Conservation (phyloP, 148 eudicot species). For the Polygonum maritimum region DNA sequence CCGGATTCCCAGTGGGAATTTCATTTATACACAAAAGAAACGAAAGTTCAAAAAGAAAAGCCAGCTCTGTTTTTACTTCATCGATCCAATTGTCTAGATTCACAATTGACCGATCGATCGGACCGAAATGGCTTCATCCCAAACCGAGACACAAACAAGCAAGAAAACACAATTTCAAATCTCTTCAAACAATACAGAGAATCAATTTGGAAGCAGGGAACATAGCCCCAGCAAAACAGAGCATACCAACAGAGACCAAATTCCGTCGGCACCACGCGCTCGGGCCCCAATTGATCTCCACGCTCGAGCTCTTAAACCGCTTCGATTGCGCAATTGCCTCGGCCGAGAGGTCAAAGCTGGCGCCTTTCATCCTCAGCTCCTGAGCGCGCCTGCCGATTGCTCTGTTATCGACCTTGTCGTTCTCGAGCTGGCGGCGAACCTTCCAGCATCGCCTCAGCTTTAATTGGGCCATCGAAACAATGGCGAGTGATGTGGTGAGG, state of each 20-base stretch:
- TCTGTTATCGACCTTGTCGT: conserved; percentile 32
- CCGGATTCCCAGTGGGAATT: neutral
- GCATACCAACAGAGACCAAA: conserved; percentile 19
- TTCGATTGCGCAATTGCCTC: conserved; percentile 21
- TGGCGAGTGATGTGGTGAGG: conserved; percentile 3
- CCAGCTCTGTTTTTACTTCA: neutral
- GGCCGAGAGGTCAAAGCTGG: conserved; percentile 27
- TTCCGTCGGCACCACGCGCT: conserved; percentile 22
- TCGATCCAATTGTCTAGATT: neutral
- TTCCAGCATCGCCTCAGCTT: conserved; percentile 45
- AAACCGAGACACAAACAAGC: neutral
- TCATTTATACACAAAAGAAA: neutral
- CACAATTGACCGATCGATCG: neutral
- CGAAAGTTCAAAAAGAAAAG: neutral
- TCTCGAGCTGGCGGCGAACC: conserved; percentile 29
- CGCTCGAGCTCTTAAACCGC: conserved; percentile 47
- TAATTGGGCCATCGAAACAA: conserved; percentile 29
- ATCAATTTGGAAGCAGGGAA: conserved; percentile 35
- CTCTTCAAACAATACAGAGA: conserved; percentile 25
- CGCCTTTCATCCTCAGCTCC: conserved; percentile 52
- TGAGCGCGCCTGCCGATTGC: conserved; percentile 34
- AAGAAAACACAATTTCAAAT: neutral
- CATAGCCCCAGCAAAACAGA: conserved; percentile 27
- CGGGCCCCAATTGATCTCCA: conserved; percentile 36
- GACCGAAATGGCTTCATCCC: conserved; percentile 4